Base-by-base conservation (phyloP, 1,284 basidiomycete species). In the Quambalaria eucalypti region DNA sequence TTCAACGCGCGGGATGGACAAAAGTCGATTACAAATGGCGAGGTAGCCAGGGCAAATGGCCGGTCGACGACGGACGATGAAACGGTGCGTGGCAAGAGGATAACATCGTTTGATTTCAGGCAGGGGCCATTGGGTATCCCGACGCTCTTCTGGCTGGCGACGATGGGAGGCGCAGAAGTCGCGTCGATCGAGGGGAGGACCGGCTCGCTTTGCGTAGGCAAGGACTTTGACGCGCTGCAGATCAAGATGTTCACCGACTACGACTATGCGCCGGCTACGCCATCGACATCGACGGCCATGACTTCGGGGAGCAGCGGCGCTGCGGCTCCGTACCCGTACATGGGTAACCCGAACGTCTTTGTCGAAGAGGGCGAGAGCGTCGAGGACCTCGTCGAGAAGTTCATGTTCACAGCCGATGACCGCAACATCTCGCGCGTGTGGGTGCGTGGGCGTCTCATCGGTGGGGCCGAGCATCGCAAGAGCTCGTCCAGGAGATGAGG, bases 181-280 rank as follows among this genome's bases (percentile, higher is more conserved):
- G 92, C 89, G 70, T 80, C 81, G 50, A 77, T 96, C 28, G 81
- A 83, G 36, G 75, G 83, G 46, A 80, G 80, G 36, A 81, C 89
- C n/a, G 93, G 92, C 8, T 86, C 84, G 26, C 87, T 98, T 56
- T 79, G 79, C 25, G 79, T 80, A 0, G 90, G 90, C 2, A 92
- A 90, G 77, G 85, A 85, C 61, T 97, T 97, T 71, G 92, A 98
- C 74, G 92, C 92, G 1, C 78, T 97, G 10, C 66, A 90, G 4
- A 83, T 82, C 83, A 54, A 83, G 26, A 16, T 55, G 16, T 57
- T 48, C 51, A 48, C 46, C 42, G 55, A 57, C 28, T 23, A 55
- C 10, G 55, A 57, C n/a, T 52, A 48, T 30, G n/a, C 28, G 5
- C 7, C 38, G n/a, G 55, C 48, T 14, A 42, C 31, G 25, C 33